phyloP scores from a whole-genome alignment of 129 eudicot genomes.

The Artemisia argyi region DNA sequence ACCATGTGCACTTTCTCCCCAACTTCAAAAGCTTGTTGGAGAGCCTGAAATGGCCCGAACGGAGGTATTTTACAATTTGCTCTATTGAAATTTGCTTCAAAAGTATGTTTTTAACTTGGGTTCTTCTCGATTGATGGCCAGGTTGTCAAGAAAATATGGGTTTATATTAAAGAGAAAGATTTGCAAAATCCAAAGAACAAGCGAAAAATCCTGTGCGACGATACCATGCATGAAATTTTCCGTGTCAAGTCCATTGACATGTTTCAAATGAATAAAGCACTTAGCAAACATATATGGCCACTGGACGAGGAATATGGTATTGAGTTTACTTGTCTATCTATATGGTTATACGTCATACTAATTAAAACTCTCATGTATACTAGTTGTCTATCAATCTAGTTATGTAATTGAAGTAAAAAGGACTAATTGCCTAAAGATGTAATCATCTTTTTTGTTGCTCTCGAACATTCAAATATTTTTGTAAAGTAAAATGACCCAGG shows the following conservation, averaged over 20 bases:
- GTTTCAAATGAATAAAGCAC: conserved; percentile 67
- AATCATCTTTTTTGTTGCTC: too few species aligned
- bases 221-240: conserved; percentile 46
- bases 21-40: conserved; percentile 62
- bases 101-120: not conserved
- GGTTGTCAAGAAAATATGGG: conserved; percentile 80
- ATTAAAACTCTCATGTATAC: too few species aligned
- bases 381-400: too few species aligned
- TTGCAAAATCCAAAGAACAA: conserved; percentile 59
- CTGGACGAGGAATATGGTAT: conserved; percentile 53
- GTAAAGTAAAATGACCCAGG: too few species aligned
- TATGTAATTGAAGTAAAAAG: too few species aligned
- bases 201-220: conserved; percentile 61
- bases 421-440: too few species aligned
- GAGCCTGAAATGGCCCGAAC: conserved; percentile 67
- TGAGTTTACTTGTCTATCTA: not conserved
- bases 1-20: conserved; percentile 70
- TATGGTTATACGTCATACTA: not conserved
- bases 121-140: conserved; percentile 23
- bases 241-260: conserved; percentile 56
- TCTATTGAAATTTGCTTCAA: not conserved
- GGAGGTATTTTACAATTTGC: conserved; percentile 38
- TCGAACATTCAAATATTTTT: too few species aligned
- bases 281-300: conserved; percentile 63
- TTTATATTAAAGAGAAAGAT: conserved; percentile 56